Base-by-base conservation (phyloP, 73 alveolate species). In the Paramecium caudatum region DNA sequence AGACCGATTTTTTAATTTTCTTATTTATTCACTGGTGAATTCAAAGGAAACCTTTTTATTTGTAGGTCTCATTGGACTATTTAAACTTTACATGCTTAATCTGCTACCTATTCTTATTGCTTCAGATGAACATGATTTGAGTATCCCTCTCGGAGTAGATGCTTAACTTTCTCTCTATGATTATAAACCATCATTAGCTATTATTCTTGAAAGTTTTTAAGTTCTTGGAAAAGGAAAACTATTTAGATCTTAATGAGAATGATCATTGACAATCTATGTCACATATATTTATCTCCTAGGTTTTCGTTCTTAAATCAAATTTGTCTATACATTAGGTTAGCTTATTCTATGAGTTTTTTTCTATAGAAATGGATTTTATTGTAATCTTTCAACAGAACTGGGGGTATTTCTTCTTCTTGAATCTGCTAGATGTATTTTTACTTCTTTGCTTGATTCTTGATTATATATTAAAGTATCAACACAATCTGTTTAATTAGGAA, bases 141-240 rank as follows among this genome's bases (percentile, higher is more conserved):
- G 83, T 5, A 65, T 65, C 3, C 83, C 32, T 36, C 55, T 65
- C 6, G 83, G 83, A 65, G 83, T 65, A 13, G 83, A 55, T 9
- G 80, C 3, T 27, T 37, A 55, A 7, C 80, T 55, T 9, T 21
- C 80, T 55, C 80, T 55, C 12, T 55, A 33, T 2, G 50, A 36
- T 8, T 30, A 32, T 7, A 4, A 13, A 0, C 83, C 47, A 65
- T 30, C 83, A 32, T 65, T 36, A 33, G 27, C 17, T 65, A 55
- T 55, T 10, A 55, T 65, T 43, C 49, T 65, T 10, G 83, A 65
- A 15, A 33, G 34, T 13, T 21, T 65, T 33, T 33, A 13, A 3
- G 83, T 46, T 65, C 39, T 36, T 0, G 49, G 50, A 17, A 33
- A 13, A 25, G 50, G 83, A 65, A 65, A 65, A 65, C 47, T 65